phyloP scores from a whole-genome alignment of 2,329 filamentous ascomycete genomes.

The Aspergillus sergii region DNA sequence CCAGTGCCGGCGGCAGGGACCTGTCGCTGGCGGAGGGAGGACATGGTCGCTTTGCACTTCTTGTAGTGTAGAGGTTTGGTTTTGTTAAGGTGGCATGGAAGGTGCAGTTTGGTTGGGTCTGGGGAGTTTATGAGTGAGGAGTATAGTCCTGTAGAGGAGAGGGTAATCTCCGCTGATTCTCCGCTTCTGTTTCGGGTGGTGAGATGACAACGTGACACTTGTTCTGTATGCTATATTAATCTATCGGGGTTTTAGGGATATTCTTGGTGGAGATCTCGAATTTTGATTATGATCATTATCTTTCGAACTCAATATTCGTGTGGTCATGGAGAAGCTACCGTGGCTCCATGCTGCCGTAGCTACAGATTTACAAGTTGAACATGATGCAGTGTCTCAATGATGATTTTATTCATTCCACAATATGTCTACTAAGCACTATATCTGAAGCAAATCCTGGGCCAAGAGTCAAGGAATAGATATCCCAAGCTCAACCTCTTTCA shows the following conservation, averaged over 20 bases:
- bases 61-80: background rate
- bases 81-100: background rate
- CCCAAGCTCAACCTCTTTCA: background rate
- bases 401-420: background rate
- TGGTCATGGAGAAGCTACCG: no score
- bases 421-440: background rate
- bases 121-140: background rate
- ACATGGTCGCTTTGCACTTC: slow-evolving; percentile 22
- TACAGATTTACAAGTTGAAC: background rate
- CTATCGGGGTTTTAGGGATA: background rate
- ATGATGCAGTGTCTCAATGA: background rate
- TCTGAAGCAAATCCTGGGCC: background rate
- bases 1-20: slow-evolving; percentile 8
- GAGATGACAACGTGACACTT: background rate
- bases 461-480: background rate
- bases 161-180: background rate
- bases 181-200: background rate
- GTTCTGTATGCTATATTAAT: background rate
- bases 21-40: slow-evolving; percentile 36
- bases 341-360: background rate
- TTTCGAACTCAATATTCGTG: no score
- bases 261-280: background rate
- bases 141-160: background rate
- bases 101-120: background rate
- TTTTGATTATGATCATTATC: background rate